phyloP scores from a whole-genome alignment of 108 stramenopile species.

The Cyclotella sp. region DNA sequence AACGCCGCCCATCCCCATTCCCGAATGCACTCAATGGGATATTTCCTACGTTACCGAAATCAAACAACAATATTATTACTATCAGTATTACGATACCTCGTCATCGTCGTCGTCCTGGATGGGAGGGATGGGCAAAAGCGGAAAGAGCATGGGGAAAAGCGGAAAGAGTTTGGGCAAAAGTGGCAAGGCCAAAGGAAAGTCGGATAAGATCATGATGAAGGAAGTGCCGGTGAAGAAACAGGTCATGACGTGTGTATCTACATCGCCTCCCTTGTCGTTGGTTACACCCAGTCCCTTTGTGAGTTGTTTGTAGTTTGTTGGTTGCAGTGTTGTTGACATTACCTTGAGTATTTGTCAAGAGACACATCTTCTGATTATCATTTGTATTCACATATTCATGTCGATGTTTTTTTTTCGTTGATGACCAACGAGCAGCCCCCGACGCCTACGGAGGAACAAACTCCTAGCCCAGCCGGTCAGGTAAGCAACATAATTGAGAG shows the following conservation, averaged over 20 bases:
- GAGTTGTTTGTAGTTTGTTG: background rate
- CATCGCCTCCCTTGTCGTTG: background rate
- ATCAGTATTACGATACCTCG: background rate
- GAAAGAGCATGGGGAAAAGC: background rate
- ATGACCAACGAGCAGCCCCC: no score
- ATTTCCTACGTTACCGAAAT: conserved; percentile 8
- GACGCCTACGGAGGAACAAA: no score
- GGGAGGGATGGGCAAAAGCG: conserved; percentile 1
- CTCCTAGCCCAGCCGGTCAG: no score
- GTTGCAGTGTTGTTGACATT: background rate
- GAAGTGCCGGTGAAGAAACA: conserved; percentile 8
- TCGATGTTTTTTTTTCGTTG: no score
- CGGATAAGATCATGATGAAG: conserved; percentile 14
- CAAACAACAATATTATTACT: conserved; percentile 10
- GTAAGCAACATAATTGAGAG: no score
- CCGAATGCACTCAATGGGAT: conserved; percentile 11
- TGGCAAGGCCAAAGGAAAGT: background rate
- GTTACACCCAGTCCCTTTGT: background rate
- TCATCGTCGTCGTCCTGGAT: background rate
- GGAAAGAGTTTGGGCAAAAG: background rate
- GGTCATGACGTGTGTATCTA: conserved; percentile 17
- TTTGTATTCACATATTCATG: no score
- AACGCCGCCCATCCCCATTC: background rate
- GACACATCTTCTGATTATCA: background rate
- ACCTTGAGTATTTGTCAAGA: background rate